A percentile compares a stretch with the other conserved stretches of the same genome.
phyloP scores from a whole-genome alignment of 2,329 filamentous ascomycete genomes.

The Coniella vitis region DNA sequence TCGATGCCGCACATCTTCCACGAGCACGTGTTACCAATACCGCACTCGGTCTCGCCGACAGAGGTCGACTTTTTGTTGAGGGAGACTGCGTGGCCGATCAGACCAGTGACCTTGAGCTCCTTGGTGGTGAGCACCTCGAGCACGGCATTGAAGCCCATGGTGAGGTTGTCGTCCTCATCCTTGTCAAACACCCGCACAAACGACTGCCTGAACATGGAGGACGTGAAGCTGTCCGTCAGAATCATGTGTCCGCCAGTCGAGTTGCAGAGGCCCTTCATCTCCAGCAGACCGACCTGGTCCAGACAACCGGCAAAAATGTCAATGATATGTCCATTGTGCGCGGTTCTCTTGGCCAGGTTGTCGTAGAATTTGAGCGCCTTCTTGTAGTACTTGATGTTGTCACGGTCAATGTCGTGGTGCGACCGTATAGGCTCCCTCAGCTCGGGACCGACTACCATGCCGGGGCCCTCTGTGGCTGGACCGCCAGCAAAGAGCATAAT shows the following conservation, averaged over 20 bases:
- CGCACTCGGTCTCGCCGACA: constrained; percentile 95
- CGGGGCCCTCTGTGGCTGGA: constrained; percentile 89
- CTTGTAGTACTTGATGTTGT: constrained; percentile 99
- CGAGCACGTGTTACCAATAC: constrained; percentile 95
- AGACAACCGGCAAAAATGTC: constrained; percentile 97
- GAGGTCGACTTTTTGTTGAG: constrained; percentile 97
- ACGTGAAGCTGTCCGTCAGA: constrained; percentile 94
- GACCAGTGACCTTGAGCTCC: constrained; percentile 92
- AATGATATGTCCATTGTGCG: constrained; percentile 94
- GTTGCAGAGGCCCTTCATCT: constrained; percentile 97
- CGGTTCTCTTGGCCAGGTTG: constrained; percentile 82
- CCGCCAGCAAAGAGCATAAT: constrained; percentile 98
- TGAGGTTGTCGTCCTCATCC: constrained; percentile 84
- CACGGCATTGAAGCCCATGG: constrained; percentile 98
- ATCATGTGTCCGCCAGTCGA: constrained; percentile 98
- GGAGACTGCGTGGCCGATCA: constrained; percentile 94
- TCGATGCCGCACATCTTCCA: constrained; percentile 99
- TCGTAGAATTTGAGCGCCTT: constrained; percentile 99
- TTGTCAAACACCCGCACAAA: constrained; percentile 97
- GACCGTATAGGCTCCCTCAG: constrained; percentile 94
- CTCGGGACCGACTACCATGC: constrained; percentile 94
- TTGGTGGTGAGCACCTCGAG: constrained; percentile 95
- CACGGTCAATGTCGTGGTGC: constrained; percentile 96
- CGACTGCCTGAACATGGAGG: constrained; percentile 98
- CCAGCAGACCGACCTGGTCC: constrained; percentile 91